Base-by-base conservation (phyloP, 2,329 filamentous ascomycete species). In the Stachybotrys elegans region DNA sequence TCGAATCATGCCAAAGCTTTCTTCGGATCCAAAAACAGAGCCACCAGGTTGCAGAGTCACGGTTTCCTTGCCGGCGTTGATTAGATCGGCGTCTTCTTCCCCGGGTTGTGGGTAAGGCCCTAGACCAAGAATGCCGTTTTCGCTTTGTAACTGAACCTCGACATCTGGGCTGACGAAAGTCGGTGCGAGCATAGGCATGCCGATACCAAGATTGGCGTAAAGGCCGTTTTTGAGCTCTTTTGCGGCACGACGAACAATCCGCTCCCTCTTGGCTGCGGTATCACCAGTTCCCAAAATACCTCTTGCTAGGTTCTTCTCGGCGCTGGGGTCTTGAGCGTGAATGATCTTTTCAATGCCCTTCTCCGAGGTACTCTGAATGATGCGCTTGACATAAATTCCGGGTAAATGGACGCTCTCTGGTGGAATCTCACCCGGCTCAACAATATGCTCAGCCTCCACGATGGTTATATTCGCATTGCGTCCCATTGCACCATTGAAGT, bases 191-290 rank as follows among this genome's bases (percentile, higher is more conserved):
- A 93, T 92, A 41, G 89, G 89, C 86, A 94, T 94, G 42, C 89
- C 89, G 51, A 94, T 94, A 45, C 89, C 89, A 40, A 94, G 69
- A 63, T 94, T 94, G 54, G 88, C 88, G 63, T 93, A 93, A 86
- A 92, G 92, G 66, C 88, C 88, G 63, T 93, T 90, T 73, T 91
- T 87, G 68, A 94, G 88, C 67, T 93, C 88, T 70, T 89, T 89
- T 27, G 88, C 86, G 1, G 88, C 88, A 46, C 88, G 76, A 48
- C 79, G 79, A 32, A 93, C 88, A 61, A 94, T 95, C 44, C 84
- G 79, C 67, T 93, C 87, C 47, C 88, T 79, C 74, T 88, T 88
- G 58, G 77, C 79, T 40, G 84, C 78, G 40, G 79, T 76, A 60
- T 83, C 77, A 48, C 85, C 83, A 47, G 79, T 79, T 25, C 83